Evolutionary conservation across 2,329 filamentous ascomycete genomes (phyloP).

Genomic region (Pseudocercospora fijiensis): DNA sequence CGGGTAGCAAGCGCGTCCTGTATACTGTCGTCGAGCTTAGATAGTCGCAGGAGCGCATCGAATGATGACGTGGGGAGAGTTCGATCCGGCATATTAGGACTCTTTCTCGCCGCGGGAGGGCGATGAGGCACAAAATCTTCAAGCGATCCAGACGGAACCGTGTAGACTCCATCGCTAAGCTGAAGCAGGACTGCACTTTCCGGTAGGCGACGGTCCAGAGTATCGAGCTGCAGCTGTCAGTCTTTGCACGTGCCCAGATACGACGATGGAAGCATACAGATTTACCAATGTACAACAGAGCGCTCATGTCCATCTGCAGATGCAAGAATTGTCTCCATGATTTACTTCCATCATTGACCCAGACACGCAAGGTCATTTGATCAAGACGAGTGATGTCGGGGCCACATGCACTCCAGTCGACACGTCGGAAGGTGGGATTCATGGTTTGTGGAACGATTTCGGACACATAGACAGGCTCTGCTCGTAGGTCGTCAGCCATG

Average conservation of each 20-base stretch:
- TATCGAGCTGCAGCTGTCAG: conserved; percentile 47
- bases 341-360: conserved; percentile 60
- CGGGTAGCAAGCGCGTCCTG: conserved; percentile 82
- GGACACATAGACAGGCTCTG: conserved; percentile 84
- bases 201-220: conserved; percentile 70
- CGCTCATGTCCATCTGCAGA: conserved; percentile 67
- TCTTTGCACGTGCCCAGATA: neutral
- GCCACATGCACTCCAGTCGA: conserved; percentile 67
- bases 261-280: conserved; percentile 40
- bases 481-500: conserved; percentile 27
- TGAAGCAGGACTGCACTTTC: conserved; percentile 83
- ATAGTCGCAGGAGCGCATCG: conserved; percentile 80
- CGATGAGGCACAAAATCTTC: conserved; percentile 26
- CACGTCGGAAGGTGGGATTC: conserved; percentile 86
- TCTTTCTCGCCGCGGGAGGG: conserved; percentile 26
- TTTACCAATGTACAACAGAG: conserved; percentile 75
- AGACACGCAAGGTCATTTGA: conserved; percentile 67
- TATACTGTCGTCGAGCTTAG: conserved; percentile 85
- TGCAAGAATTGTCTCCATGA: conserved; percentile 66
- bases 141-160: conserved; percentile 40
- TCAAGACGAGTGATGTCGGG: conserved; percentile 65
- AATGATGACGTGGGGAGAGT: conserved; percentile 73
- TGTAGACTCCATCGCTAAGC: conserved; percentile 82
- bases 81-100: conserved; percentile 28
- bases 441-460: conserved; percentile 75